These are phyloP conservation scores for Aaosphaeria arxii DNA, from an alignment of 2,329 filamentous ascomycete species.

Conservation along the genomic window DNA sequence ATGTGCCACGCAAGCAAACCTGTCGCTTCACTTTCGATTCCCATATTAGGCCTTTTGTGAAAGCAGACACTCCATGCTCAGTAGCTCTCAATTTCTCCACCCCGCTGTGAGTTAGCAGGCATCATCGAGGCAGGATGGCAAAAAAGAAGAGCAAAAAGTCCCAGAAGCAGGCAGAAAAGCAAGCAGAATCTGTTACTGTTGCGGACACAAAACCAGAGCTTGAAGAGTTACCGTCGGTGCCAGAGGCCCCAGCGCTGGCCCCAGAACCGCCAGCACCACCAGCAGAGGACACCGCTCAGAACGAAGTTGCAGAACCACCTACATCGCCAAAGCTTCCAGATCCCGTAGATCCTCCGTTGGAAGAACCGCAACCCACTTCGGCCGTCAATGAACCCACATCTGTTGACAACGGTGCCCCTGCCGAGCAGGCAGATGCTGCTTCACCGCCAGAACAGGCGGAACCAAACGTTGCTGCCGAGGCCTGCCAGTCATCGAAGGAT, in stretches of 20 bases:
- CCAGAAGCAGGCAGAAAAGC: slow-evolving; percentile 27
- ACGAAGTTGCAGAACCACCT: slow-evolving; percentile 13
- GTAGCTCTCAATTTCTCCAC: slow-evolving; percentile 6
- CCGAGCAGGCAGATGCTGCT: not conserved
- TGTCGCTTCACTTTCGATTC: slow-evolving; percentile 21
- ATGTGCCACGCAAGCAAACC: slow-evolving; percentile 38
- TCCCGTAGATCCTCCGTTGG: slow-evolving; percentile 9
- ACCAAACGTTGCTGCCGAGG: not conserved
- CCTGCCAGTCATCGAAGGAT: not conserved
- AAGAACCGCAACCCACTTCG: not conserved
- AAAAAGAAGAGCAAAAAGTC: slow-evolving; percentile 31
- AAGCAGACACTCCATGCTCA: slow-evolving; percentile 21
- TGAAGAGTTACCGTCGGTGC: slow-evolving; percentile 18
- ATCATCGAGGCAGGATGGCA: slow-evolving; percentile 20
- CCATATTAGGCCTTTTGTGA: slow-evolving; percentile 15
- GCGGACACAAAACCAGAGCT: slow-evolving; percentile 3
- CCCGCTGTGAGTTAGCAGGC: not conserved
- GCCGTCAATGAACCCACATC: not conserved
- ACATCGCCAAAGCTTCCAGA: slow-evolving; percentile 15
- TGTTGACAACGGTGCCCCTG: not conserved
- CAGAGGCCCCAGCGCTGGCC: slow-evolving; percentile 14
- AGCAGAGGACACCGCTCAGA: slow-evolving; percentile 10
- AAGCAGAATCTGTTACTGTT: slow-evolving; percentile 20
- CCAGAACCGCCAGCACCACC: slow-evolving; percentile 5
- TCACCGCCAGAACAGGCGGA: not conserved